Conservation (phyloP, 2,329 filamentous ascomycete genomes). For the Botrytis byssoidea region DNA sequence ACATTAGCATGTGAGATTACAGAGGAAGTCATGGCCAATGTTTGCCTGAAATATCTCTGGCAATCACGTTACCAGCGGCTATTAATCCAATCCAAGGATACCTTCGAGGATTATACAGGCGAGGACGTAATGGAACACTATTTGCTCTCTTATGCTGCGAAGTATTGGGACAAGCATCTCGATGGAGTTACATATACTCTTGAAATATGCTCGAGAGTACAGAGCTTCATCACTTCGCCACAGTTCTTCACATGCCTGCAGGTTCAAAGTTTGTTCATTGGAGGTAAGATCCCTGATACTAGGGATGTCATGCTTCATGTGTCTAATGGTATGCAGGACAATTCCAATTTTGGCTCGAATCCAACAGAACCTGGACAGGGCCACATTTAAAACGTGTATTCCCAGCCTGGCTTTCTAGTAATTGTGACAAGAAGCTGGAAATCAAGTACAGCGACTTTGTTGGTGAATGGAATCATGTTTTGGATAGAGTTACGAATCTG, state of each 20-base stretch:
- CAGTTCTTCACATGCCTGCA: conserved; percentile 13
- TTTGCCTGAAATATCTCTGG: conserved; percentile 17
- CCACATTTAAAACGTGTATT: conserved; percentile 3
- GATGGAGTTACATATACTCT: conserved; percentile 3
- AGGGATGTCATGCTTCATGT: fast-evolving
- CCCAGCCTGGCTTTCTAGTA: neutral
- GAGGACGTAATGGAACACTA: conserved; percentile 12
- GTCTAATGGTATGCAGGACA: neutral
- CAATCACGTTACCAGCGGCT: conserved; percentile 4
- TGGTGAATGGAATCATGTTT: conserved; percentile 6
- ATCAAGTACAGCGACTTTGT: neutral
- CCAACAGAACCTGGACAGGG: neutral
- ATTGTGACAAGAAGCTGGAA: conserved; percentile 1
- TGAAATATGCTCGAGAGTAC: neutral
- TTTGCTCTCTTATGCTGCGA: conserved; percentile 7
- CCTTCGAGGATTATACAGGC: neutral
- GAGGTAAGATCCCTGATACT: neutral
- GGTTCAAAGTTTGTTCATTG: conserved; percentile 11
- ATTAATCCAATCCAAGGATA: neutral
- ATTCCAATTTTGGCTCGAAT: conserved; percentile 7
- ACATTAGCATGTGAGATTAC: neutral
- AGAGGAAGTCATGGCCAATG: conserved; percentile 4
- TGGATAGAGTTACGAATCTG: neutral
- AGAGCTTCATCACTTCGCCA: neutral
- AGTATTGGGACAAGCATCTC: conserved; percentile 10